Evolutionary conservation across 2,329 filamentous ascomycete genomes (phyloP), one percentile per base, ranked within the genome.

Genomic region (Dryadomyces quercivorus): DNA sequence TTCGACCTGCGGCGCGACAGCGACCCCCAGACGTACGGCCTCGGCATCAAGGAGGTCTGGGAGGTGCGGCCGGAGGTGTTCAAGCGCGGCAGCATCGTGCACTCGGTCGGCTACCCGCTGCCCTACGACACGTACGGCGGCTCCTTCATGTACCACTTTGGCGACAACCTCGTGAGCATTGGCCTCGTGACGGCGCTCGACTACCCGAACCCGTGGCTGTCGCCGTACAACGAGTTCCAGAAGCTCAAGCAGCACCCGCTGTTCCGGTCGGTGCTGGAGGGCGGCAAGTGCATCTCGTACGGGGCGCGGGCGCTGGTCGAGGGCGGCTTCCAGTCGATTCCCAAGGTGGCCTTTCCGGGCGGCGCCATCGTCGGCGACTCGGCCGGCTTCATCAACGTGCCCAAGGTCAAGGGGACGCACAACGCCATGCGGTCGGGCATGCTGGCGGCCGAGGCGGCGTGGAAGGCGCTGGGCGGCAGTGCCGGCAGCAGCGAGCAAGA

Each of bases 91-190:
- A 75, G 92, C 61, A 81, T 97, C 48, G 81, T 84, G 4, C 93
- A 98, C 72, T 87, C 89, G 5, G 82, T 98, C 84, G 93, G 93
- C 20, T 97, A 95, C 65, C 93, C 93, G 20, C 72, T 98, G 47
- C 81, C 89, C 16, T 81, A 77, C 62, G 86, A 97, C 66, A 93
- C 91, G 9, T 98, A 98, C 66, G 93, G 93, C 61, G 93, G 93
- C 60, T 90, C 88, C n/a, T 98, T 90, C 84, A 91, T 98, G 88
- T 98, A 98, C 66, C 93, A 98, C 70, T 98, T 97, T 69, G 93
- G 91, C 42, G 92, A 98, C 63, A 98, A 97, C 70, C 80, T 97
- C 63, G 92, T 98, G 57, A 90, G 84, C 61, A 77, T 98, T 55
- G 93, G 93, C 22, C 76, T 97, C 18, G 93, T 98, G 12, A 87